A percentile compares a stretch with the other conserved stretches of the same genome.
phyloP scores from a whole-genome alignment of 1,139 yeast species.

The Yamadazyma buinensis region DNA sequence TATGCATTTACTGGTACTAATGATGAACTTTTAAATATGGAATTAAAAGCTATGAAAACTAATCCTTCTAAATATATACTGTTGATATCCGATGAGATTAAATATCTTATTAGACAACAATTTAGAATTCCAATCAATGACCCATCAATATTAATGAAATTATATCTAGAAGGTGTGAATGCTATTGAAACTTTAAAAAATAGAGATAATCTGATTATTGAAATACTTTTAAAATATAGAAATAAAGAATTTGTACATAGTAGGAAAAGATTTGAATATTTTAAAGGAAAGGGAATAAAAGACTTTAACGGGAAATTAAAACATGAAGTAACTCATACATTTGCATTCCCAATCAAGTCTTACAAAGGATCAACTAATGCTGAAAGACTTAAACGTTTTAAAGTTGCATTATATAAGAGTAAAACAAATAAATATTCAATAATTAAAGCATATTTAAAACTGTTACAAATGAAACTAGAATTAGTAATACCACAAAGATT shows the following conservation, averaged over 20 bases:
- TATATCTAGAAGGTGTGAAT: slow-evolving; percentile 1
- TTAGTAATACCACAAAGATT: slow-evolving; percentile 34
- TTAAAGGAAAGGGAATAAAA: slow-evolving; percentile 1
- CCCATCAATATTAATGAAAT: background rate
- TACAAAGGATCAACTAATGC: slow-evolving; percentile 6
- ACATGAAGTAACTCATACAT: slow-evolving; percentile 2
- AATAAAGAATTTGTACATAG: background rate
- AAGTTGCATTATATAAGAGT: slow-evolving; percentile 9
- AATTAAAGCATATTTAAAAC: slow-evolving; percentile 26
- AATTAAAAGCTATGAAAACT: slow-evolving; percentile 3
- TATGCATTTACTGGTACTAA: no score
- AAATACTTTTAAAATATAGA: background rate
- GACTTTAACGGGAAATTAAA: slow-evolving; percentile 12
- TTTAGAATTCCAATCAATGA: slow-evolving; percentile 3
- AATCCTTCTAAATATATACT: slow-evolving; percentile 9
- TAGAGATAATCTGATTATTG: background rate
- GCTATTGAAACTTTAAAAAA: background rate
- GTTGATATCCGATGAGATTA: slow-evolving; percentile 16
- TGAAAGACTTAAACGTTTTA: slow-evolving; percentile 11
- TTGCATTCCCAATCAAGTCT: slow-evolving; percentile 11
- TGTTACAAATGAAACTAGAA: slow-evolving; percentile 21
- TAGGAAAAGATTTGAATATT: background rate
- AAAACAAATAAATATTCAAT: slow-evolving; percentile 8
- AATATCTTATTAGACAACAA: slow-evolving; percentile 15
- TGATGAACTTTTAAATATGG: no score